phyloP scores from a whole-genome alignment of 257 asterid genomes.

The Solanum medicagineum region DNA sequence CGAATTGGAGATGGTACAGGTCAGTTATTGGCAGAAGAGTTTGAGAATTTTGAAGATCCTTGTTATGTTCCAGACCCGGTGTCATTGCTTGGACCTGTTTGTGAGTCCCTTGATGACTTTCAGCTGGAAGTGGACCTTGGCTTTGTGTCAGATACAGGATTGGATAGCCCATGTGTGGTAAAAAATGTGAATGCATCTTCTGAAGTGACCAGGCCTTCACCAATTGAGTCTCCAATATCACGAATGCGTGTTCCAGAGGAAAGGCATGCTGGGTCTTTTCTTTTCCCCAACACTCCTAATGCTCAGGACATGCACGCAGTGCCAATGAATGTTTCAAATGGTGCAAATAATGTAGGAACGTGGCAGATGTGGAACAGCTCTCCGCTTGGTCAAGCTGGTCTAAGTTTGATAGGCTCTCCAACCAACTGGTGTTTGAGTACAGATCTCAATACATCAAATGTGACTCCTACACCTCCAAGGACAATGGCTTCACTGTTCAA shows the following conservation, averaged over 20 bases:
- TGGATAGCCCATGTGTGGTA: constrained; percentile 39
- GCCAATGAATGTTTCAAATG: constrained; percentile 17
- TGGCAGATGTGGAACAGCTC: constrained; percentile 96
- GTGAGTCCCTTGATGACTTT: constrained; percentile 86
- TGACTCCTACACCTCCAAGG: constrained; percentile 53
- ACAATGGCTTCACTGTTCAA: constrained; percentile 93
- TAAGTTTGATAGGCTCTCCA: constrained; percentile 60
- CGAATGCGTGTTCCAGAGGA: constrained; percentile 69
- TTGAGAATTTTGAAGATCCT: constrained; percentile 85
- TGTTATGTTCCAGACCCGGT: constrained; percentile 89
- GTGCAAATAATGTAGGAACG: constrained; percentile 39
- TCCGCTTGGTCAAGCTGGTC: constrained; percentile 76
- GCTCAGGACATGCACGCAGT: constrained; percentile 21
- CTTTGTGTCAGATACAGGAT: constrained; percentile 35
- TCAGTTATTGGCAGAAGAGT: constrained; percentile 65
- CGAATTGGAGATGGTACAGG: constrained; percentile 38
- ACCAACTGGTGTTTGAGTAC: constrained; percentile 60
- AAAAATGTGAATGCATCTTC: constrained; percentile 38
- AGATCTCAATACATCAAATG: constrained; percentile 39
- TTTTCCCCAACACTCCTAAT: constrained; percentile 33
- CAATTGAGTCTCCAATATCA: constrained; percentile 83
- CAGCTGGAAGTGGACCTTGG: constrained; percentile 56
- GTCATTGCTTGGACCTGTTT: constrained; percentile 93
- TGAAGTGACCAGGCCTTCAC: constrained; percentile 65
- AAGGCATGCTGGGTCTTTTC: constrained; percentile 28